A percentile compares a stretch with the other conserved stretches of the same genome.
Evolutionary conservation across 1,284 basidiomycete genomes (phyloP).

Genomic region (Polyporus tsugae): DNA sequence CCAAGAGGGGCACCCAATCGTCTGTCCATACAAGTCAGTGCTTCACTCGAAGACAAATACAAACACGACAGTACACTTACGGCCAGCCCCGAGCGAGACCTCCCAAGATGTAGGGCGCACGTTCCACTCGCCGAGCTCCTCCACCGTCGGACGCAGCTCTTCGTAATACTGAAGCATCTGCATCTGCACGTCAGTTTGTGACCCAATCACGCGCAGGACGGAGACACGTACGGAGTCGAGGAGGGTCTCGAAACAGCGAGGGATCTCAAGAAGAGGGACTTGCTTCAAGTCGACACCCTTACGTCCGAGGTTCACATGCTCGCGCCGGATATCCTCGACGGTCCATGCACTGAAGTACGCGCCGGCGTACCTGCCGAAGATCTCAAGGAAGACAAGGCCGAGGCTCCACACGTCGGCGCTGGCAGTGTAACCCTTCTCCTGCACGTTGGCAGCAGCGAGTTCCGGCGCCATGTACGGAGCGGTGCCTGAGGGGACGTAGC

Average conservation of each 20-base stretch:
- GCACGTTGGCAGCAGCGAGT: constrained; percentile 10
- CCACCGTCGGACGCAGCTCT: constrained; percentile 21
- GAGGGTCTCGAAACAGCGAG: constrained; percentile 9
- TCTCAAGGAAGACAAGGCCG: constrained; percentile 35
- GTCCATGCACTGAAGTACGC: constrained; percentile 18
- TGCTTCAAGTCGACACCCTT: neutral
- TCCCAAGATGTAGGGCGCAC: neutral
- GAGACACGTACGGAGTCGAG: neutral
- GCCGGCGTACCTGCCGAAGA: constrained; percentile 17
- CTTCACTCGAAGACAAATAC: neutral
- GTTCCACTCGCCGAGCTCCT: constrained; percentile 14
- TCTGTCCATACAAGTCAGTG: neutral
- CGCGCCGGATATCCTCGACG: constrained; percentile 3
- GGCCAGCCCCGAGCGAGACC: neutral
- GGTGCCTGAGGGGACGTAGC: neutral
- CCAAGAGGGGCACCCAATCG: neutral
- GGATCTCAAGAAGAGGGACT: neutral
- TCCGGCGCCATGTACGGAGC: constrained; percentile 22
- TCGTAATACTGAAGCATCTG: constrained; percentile 34
- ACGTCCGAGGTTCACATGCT: constrained; percentile 1
- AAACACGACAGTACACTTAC: neutral
- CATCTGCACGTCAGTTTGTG: neutral
- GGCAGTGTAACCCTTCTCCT: constrained; percentile 21
- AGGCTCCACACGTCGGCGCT: constrained; percentile 36
- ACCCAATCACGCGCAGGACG: neutral